Percentiles rank a stretch among this genome's conserved stretches.
Evolutionary conservation across 352 stramenopile genomes (phyloP).

Genomic region (Globisporangium megalacanthum): DNA sequence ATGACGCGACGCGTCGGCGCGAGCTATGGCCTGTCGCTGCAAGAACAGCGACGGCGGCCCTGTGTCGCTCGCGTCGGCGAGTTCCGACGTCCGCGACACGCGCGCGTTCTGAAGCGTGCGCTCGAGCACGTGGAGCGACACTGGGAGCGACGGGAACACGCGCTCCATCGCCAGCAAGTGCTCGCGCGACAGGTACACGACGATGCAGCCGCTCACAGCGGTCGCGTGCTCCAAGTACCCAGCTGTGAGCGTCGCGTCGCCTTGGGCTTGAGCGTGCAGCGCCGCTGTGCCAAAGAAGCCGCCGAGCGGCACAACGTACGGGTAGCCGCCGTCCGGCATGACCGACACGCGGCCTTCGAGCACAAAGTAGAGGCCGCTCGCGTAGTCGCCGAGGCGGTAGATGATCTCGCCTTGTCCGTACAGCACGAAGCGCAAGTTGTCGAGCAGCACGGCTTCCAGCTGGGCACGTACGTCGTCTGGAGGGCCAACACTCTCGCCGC

Average conservation of each 20-base stretch:
- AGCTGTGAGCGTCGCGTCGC: background rate
- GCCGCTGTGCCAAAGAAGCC: constrained; percentile 46
- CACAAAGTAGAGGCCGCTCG: constrained; percentile 42
- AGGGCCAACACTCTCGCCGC: background rate
- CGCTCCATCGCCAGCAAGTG: constrained; percentile 34
- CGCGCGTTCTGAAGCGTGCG: constrained; percentile 20
- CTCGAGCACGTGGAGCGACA: constrained; percentile 24
- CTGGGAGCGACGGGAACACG: constrained; percentile 24
- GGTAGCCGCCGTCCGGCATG: constrained; percentile 17
- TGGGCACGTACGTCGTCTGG: constrained; percentile 13
- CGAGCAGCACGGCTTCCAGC: constrained; percentile 42
- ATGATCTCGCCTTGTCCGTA: constrained; percentile 61
- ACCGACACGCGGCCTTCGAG: constrained; percentile 38
- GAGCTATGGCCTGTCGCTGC: background rate
- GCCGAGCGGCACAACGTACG: constrained; percentile 29
- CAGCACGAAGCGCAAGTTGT: constrained; percentile 53
- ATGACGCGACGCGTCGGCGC: background rate
- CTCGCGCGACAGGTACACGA: constrained; percentile 41
- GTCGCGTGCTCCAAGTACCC: constrained; percentile 37
- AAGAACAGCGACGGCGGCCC: background rate
- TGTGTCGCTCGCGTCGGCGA: constrained; percentile 16
- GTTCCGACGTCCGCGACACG: constrained; percentile 25
- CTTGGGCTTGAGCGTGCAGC: constrained; percentile 12
- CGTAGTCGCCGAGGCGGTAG: constrained; percentile 46
- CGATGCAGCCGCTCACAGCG: constrained; percentile 47